Percentiles rank a stretch among this genome's conserved stretches.
These are phyloP conservation scores for Spatholobus suberectus DNA, from an alignment of 306 rosid species.

Conservation along the genomic window DNA sequence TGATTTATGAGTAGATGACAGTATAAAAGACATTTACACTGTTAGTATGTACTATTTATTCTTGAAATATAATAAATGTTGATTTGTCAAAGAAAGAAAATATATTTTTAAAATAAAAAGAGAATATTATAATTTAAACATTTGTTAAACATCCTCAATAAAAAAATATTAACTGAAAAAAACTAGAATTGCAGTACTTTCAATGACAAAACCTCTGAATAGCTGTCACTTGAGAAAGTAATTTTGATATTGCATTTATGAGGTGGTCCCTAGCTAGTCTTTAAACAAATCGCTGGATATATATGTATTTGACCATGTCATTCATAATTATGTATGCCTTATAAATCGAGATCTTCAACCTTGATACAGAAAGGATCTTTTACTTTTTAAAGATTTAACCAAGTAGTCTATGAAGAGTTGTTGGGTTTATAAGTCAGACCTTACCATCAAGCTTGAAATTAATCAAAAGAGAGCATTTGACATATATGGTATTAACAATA, in stretches of 20 bases:
- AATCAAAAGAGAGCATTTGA: neutral
- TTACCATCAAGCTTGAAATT: neutral
- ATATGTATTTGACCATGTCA: neutral
- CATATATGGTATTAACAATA: neutral
- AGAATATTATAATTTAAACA: no score
- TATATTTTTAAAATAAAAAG: no score
- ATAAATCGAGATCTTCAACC: neutral
- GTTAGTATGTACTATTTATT: no score
- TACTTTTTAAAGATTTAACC: neutral
- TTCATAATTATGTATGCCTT: neutral
- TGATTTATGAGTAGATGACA: no score
- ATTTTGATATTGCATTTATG: neutral
- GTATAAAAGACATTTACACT: no score
- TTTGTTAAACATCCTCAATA: no score
- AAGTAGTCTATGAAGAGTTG: constrained; percentile 20
- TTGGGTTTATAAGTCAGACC: constrained; percentile 7
- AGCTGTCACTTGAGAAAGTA: neutral
- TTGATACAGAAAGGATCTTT: neutral
- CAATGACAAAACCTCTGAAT: neutral
- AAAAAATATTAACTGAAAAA: no score
- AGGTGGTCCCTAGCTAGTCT: neutral
- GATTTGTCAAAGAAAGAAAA: no score
- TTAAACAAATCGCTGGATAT: neutral
- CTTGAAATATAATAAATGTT: no score
- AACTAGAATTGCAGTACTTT: neutral